Percentiles rank a stretch among this genome's conserved stretches.
These are phyloP conservation scores for Cladophialophora psammophila DNA, from an alignment of 2,329 filamentous ascomycete genomes.

Conservation along the genomic window DNA sequence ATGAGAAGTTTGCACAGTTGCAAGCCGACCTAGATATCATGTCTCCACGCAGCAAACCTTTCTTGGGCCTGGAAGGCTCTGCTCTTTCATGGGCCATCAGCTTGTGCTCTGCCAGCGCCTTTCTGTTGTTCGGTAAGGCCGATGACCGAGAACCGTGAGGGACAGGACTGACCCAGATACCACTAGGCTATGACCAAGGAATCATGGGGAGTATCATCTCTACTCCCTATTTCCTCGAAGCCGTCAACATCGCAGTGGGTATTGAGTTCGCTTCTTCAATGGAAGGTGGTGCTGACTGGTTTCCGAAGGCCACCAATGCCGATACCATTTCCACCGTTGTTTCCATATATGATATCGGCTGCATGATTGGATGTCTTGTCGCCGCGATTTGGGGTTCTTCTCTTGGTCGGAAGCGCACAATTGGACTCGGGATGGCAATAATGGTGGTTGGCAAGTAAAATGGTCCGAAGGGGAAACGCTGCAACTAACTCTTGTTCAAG, in stretches of 20 bases:
- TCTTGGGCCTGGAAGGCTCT: conserved; percentile 28
- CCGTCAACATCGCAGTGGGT: conserved; percentile 33
- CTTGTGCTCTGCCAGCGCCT: conserved; percentile 25
- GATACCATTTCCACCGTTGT: conserved; percentile 49
- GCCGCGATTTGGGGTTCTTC: conserved; percentile 60
- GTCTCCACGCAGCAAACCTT: conserved; percentile 25
- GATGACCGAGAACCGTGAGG: not conserved
- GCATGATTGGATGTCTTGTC: conserved; percentile 65
- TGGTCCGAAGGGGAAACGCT: not conserved
- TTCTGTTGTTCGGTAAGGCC: conserved; percentile 28
- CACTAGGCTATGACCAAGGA: conserved; percentile 40
- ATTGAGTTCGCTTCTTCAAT: not conserved
- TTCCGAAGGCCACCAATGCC: conserved; percentile 23
- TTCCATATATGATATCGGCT: conserved; percentile 66
- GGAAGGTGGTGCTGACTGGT: not conserved
- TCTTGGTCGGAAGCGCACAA: conserved; percentile 59
- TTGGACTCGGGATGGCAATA: conserved; percentile 57
- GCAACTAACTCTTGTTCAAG: conserved; percentile 39
- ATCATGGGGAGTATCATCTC: conserved; percentile 40
- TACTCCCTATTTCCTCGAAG: conserved; percentile 37
- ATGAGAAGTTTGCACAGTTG: not conserved
- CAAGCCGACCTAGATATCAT: conserved; percentile 12
- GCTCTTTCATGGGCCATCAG: conserved; percentile 31
- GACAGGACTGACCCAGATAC: not conserved
- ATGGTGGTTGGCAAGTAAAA: conserved; percentile 55